phyloP scores from a whole-genome alignment of 2,329 filamentous ascomycete genomes.

The Aspergillus sp. region DNA sequence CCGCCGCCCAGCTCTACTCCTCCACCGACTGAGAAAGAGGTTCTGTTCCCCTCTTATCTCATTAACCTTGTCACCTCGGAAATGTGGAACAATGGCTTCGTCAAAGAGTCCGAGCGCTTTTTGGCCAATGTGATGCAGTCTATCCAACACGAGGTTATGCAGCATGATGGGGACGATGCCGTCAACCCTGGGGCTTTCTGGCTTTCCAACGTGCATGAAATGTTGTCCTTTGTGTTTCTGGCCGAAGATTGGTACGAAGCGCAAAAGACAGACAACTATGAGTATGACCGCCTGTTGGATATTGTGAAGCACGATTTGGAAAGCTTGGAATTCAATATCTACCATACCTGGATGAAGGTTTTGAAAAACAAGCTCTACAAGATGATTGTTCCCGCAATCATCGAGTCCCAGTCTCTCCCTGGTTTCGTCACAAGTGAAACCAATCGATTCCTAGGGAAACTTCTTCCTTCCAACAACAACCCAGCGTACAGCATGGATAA shows the following conservation, averaged over 20 bases:
- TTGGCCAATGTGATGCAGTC: slow-evolving; percentile 99
- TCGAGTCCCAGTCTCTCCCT: slow-evolving; percentile 94
- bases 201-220: slow-evolving; percentile 98
- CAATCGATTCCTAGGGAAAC: slow-evolving; percentile 95
- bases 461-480: slow-evolving; percentile 78
- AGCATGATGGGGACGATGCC: slow-evolving; percentile 92
- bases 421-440: slow-evolving; percentile 98
- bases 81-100: slow-evolving; percentile 99
- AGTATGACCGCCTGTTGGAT: slow-evolving; percentile 93
- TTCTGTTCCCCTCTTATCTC: slow-evolving; percentile 95
- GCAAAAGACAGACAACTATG: slow-evolving; percentile 98
- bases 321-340: slow-evolving; percentile 98
- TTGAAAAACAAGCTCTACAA: slow-evolving; percentile 98
- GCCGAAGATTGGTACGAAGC: slow-evolving; percentile 99
- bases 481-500: slow-evolving; percentile 99
- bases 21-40: slow-evolving; percentile 93
- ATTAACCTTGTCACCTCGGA: slow-evolving; percentile 98
- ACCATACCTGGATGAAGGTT: slow-evolving; percentile 99
- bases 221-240: slow-evolving; percentile 98
- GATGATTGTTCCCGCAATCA: slow-evolving; percentile 99
- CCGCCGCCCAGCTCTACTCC: slow-evolving; percentile 78
- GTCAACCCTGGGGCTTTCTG: slow-evolving; percentile 97
- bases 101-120: slow-evolving; percentile 98
- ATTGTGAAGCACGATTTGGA: slow-evolving; percentile 99
- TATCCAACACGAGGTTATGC: slow-evolving; percentile 98